Evolutionary conservation across 257 asterid species (phyloP), one percentile per base, ranked within the genome.

Genomic region (Cordia subcordata): DNA sequence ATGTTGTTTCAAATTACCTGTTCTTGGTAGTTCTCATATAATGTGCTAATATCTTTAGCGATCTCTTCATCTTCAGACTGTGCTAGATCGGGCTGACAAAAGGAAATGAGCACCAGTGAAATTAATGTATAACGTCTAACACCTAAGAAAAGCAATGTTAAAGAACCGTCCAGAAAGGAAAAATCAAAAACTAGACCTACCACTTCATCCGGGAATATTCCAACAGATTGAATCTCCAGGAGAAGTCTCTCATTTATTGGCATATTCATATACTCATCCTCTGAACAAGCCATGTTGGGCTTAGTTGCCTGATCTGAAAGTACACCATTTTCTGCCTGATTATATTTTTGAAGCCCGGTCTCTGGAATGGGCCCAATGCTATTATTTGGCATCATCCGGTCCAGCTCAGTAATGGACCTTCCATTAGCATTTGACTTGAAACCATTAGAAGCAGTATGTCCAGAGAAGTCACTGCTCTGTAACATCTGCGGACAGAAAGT

Each of bases 161-260:
- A 22, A 52, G 37, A 64, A 2, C 8, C 10, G 10, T 42, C 61
- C 65, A 67, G 55, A 46, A 23, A 35, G 55, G 63, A 62, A 63
- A 59, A 65, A 44, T 75, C 13, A 55, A 52, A 66, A 64, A 21
- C 11, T 1, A 42, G 38, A 33, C 94, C 68, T 79, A 91, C 98
- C 95, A 45, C 77, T 68, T 77, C 63, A 65, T 85, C 95, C 1
- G 94, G 96, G 75, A 77, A 83, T 75, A 91, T 74, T 66, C 95
- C 98, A 63, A 91, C 74, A 76, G 81, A 79, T 62, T 79, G 88
- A 73, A 91, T 49, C 77, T 91, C 98, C 75, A 79, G 63, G 55
- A 82, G 78, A 65, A 87, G 85, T 73, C 83, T 79, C 77, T 85
- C 98, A 77, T 79, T 72, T 58, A 79, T 49, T 21, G 98, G 72